Evolutionary conservation across 805 yeast genomes (phyloP), one percentile per base, ranked within the genome.

Genomic region (Zygotorulaspora sp.): DNA sequence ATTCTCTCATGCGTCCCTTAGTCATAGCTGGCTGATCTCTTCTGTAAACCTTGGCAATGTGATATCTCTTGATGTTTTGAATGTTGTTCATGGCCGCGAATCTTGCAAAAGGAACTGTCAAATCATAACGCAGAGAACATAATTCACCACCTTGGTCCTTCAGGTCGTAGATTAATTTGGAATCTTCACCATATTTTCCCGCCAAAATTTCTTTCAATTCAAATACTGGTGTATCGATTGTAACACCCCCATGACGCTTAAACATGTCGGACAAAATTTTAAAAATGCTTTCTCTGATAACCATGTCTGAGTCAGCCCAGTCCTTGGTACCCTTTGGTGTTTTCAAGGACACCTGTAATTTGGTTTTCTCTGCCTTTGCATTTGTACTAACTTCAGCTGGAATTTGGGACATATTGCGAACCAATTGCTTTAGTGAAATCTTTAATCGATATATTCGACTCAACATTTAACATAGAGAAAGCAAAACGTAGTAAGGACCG

Each of bases 21-120:
- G 97, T 90, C 98, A 92, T 92, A 6, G 99, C 99, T 4, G 99
- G 99, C 67, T 92, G 99, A 62, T 92, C 99, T 67, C 99, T 83
- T 70, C 99, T 80, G 68, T 92, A 92, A 38, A 92, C 99, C 64
- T 92, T 92, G 52, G 99, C 98, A 48, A 92, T 86, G 67, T 92
- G 99, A 62, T 79, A 92, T 60, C 99, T 76, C 68, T 92, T 92
- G 65, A 92, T 90, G 57, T 71, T 77, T 52, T 86, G 81, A 44
- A 92, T 77, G 54, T 85, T 87, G 69, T 92, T 92, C 86, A 87
- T 84, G 13, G 99, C 99, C 38, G 90, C 95, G 57, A 75, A 92
- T 60, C 99, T 77, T 10, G 98, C 98, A 68, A 92, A 92, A 39
- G 99, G 99, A 28, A 92, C 99, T 0, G 99, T 92, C 62, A 92